Base-by-base conservation (phyloP, 2,329 filamentous ascomycete species). In the Phialophora verrucosa region DNA sequence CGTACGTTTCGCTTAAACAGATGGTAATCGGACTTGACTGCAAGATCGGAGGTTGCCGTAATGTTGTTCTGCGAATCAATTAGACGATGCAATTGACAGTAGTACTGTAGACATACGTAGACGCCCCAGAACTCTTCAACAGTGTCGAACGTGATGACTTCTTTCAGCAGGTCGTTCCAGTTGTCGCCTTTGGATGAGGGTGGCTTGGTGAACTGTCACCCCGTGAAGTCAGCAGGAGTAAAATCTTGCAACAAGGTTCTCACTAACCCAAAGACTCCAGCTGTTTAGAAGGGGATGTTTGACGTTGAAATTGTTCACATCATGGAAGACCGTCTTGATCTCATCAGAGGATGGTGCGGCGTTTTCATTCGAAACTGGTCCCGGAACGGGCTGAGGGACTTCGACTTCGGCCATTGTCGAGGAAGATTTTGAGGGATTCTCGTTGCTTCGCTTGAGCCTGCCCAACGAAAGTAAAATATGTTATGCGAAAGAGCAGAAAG, bases 61-160 rank as follows among this genome's bases (percentile, higher is more conserved):
- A 99, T 97, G 81, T 99, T 99, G 87, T 99, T 99, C 96, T 99
- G 74, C 44, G 59, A 62, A 29, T 59, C 29, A 31, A 57, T 69
- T 59, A 62, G 63, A 60, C 25, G 17, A 4, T 6, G 35, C 59
- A n/a, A 53, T 29, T n/a, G 17, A 35, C 32, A 42, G 25, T 56
- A 2, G 29, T 17, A 29, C 11, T 14, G 20, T 49, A 64, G 47
- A 84, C 93, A 79, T 86, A 99, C 96, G 81, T 98, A 98, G 78
- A 99, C 92, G 67, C 95, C 95, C 95, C 95, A 99, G 82, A 99
- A 99, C 80, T 99, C 96, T 83, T 99, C 95, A 29, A 99, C 95
- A 2, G 93, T 97, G 83, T 97, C 92, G 76, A 99, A 98, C 64
- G 92, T 97, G 76, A 99, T 97, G 74, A 99, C 94, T 80, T 99